Conservation (phyloP, 1,284 basidiomycete species). For the Cutaneotrichosporon daszewskae region DNA sequence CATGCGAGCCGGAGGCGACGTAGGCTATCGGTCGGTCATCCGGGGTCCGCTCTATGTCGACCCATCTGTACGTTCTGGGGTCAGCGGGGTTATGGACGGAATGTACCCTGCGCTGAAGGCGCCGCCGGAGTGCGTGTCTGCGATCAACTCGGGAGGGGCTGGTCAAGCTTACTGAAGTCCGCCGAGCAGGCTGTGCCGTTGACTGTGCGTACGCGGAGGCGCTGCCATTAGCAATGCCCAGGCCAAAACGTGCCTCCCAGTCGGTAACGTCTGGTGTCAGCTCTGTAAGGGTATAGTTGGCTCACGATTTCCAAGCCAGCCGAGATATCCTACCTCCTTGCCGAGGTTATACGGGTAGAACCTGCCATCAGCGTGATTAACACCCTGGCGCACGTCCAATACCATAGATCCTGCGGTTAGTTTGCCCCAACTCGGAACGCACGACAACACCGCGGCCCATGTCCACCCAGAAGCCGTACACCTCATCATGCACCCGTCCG, state of each 20-base stretch:
- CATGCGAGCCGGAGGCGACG: conserved; percentile 40
- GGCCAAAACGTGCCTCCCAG: too few relatives aligned
- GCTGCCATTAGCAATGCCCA: too few relatives aligned
- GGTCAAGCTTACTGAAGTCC: conserved; percentile 34
- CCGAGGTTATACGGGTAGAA: conserved; percentile 47
- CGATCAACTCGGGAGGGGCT: neutral
- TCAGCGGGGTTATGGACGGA: too few relatives aligned
- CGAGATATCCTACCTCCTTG: conserved; percentile 37
- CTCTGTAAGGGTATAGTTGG: neutral
- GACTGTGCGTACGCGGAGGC: conserved; percentile 34
- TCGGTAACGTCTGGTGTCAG: conserved; percentile 35
- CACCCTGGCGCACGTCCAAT: conserved; percentile 34
- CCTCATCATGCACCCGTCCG: conserved; percentile 28
- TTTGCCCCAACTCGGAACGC: conserved; percentile 10
- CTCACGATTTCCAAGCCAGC: conserved; percentile 43
- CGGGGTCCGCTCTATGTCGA: conserved; percentile 30
- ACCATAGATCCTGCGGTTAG: conserved; percentile 34
- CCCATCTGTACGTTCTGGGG: conserved; percentile 42
- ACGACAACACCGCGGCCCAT: conserved; percentile 36
- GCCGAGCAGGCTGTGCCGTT: conserved; percentile 36
- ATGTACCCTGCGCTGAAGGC: conserved; percentile 32
- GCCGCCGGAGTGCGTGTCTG: conserved; percentile 36
- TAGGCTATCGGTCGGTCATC: conserved; percentile 38
- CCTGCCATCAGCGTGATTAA: conserved; percentile 11
- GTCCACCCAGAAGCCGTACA: conserved; percentile 44